phyloP scores from a whole-genome alignment of 2,329 filamentous ascomycete genomes.

The Tolypocladium guangdongense region DNA sequence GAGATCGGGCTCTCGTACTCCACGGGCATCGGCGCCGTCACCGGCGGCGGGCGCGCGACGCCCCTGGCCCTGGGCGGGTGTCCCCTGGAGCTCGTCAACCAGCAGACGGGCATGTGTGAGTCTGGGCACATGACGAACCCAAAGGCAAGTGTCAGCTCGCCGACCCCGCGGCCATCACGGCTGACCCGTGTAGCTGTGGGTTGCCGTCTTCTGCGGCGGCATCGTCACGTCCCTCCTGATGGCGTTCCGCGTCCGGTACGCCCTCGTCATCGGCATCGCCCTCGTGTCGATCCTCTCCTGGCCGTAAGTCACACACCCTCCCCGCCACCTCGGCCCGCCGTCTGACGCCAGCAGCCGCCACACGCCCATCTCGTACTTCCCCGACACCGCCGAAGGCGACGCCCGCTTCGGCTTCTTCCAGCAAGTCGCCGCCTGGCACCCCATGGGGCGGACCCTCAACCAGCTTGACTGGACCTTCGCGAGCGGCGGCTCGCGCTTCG shows the following conservation, averaged over 20 bases:
- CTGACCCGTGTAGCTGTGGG: slow-evolving; percentile 53
- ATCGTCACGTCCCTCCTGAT: slow-evolving; percentile 72
- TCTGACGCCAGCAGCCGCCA: slow-evolving; percentile 30
- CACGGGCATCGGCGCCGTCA: slow-evolving; percentile 73
- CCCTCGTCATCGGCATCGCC: slow-evolving; percentile 62
- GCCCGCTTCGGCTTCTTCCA: slow-evolving; percentile 61
- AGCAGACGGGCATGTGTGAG: slow-evolving; percentile 36
- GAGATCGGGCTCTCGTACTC: slow-evolving; percentile 63
- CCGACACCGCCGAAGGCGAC: slow-evolving; percentile 52
- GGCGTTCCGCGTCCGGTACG: slow-evolving; percentile 65
- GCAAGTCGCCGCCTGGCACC: slow-evolving; percentile 60
- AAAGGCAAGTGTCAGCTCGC: slow-evolving; percentile 34
- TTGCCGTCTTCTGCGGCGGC: slow-evolving; percentile 72
- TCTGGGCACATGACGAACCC: slow-evolving; percentile 65
- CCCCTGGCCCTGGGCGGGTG: slow-evolving; percentile 73
- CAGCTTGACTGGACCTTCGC: slow-evolving; percentile 56
- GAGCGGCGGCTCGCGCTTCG: slow-evolving; percentile 49
- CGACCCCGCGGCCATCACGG: neutral
- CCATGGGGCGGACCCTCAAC: slow-evolving; percentile 51
- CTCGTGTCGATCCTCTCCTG: slow-evolving; percentile 65
- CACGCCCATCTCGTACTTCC: slow-evolving; percentile 64
- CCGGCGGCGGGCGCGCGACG: slow-evolving; percentile 51
- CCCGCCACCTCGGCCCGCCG: neutral
- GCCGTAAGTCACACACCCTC: slow-evolving; percentile 40
- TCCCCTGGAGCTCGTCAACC: slow-evolving; percentile 39